These are phyloP conservation scores for Penicillium palitans DNA, from an alignment of 2,329 filamentous ascomycete species.

Conservation along the genomic window DNA sequence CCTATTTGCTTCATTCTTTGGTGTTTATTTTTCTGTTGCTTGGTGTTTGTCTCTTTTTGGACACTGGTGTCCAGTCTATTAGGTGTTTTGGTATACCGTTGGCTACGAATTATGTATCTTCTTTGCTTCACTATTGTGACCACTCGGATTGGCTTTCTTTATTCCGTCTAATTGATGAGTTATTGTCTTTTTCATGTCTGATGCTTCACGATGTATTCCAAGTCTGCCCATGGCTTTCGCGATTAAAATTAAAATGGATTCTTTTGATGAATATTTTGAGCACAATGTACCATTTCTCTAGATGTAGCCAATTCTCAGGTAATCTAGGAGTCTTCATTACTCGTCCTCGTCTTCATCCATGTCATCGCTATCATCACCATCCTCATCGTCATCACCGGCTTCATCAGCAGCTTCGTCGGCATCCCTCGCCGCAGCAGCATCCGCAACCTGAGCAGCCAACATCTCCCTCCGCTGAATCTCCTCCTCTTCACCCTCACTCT, in stretches of 20 bases:
- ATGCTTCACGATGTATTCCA: conserved; percentile 17
- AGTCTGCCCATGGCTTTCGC: not conserved
- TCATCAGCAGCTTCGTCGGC: conserved; percentile 29
- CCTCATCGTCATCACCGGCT: conserved; percentile 17
- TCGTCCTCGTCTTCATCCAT: not conserved
- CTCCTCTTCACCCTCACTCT: conserved; percentile 36
- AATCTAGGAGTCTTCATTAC: not conserved
- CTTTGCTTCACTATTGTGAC: not conserved
- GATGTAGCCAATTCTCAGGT: not conserved
- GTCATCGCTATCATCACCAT: not conserved
- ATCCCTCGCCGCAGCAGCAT: conserved; percentile 27
- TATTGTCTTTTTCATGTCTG: conserved; percentile 11
- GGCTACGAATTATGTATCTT: conserved; percentile 3
- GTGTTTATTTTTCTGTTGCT: not conserved
- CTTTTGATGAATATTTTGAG: not conserved
- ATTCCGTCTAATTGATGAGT: conserved; percentile 13
- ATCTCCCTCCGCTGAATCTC: conserved; percentile 35
- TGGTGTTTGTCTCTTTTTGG: conserved; percentile 8
- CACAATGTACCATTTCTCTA: not conserved
- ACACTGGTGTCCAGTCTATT: conserved; percentile 6
- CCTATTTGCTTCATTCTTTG: conserved; percentile 6
- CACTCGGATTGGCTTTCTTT: conserved; percentile 3
- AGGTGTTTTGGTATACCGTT: conserved; percentile 3
- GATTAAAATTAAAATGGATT: conserved; percentile 16
- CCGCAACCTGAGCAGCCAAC: conserved; percentile 31